Base-by-base conservation (phyloP, 371 early-diverging fungal genomes). In the Mucor plumbeus region DNA sequence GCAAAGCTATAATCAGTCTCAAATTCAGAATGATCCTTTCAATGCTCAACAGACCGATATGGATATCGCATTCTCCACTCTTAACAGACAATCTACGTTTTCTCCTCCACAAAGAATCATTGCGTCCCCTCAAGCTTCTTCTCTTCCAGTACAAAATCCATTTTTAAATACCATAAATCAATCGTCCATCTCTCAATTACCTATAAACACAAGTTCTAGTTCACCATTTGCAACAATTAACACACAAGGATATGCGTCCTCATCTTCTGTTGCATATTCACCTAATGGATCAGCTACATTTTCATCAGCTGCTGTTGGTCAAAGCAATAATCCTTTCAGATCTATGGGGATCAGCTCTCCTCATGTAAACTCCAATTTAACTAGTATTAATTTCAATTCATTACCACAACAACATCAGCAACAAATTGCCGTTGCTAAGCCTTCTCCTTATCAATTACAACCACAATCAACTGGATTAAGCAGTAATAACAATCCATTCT, bases 291-390 rank as follows among this genome's bases (percentile, higher is more conserved):
- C 57, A n/a, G 17, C 34, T 36, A 56, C 64, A 40, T 53, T 62
- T 19, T 39, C 40, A 11, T 31, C 34, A 43, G 56, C 35, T 8
- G 44, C 14, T 38, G 15, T 10, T 7, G 21, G 43, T 15, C 21
- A 41, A 34, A 35, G 17, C n/a, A 44, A 38, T 59, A 65, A 65
- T 35, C 65, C 65, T 2, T 65, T 65, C 33, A 47, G 65, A 33
- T 39, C 59, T 15, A 36, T 65, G 48, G 50, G 31, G 9, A 14
- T 21, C 21, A 34, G 9, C 13, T 55, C 35, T 15, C 21, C 56
- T 13, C 34, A 36, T 8, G 36, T 14, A 0, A 3, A 55, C 5
- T 9, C 55, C 7, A n/a, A 19, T 11, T 50, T 19, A 5, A 21
- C 26, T 21, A 26, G 50, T 5, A 35, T 35, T 6, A 11, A 53